These are phyloP conservation scores for Kodamaea lidongshanica DNA, from an alignment of 805 yeast species.

Conservation along the genomic window DNA sequence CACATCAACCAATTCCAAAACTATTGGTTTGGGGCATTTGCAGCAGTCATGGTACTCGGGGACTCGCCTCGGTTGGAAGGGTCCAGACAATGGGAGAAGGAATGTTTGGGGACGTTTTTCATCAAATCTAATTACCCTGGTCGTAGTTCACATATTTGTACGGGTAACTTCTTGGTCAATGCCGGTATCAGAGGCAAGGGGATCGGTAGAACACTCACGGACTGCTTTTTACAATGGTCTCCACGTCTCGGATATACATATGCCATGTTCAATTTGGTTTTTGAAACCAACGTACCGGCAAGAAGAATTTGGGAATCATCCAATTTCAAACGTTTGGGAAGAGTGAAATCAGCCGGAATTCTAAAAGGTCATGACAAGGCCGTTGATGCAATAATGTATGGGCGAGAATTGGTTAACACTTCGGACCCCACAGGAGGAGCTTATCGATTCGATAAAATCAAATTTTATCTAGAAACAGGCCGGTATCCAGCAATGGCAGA, in stretches of 20 bases:
- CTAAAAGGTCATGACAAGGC: conserved; percentile 78
- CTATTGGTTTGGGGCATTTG: conserved; percentile 84
- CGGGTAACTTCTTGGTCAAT: conserved; percentile 82
- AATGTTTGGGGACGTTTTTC: conserved; percentile 82
- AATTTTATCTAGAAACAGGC: conserved; percentile 74
- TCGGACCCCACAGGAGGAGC: conserved; percentile 46
- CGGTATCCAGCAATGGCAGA: conserved; percentile 78
- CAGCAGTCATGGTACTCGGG: conserved; percentile 76
- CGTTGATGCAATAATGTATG: conserved; percentile 82
- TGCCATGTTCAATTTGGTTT: conserved; percentile 76
- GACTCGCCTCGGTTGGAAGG: conserved; percentile 46
- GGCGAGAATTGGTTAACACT: conserved; percentile 62
- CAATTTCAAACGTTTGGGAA: conserved; percentile 72
- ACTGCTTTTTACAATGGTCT: conserved; percentile 87
- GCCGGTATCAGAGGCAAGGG: conserved; percentile 92
- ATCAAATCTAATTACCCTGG: conserved; percentile 91
- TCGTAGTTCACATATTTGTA: conserved; percentile 86
- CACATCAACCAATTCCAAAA: conserved; percentile 70
- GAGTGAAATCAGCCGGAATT: conserved; percentile 81
- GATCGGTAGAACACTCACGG: conserved; percentile 78
- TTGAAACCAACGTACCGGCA: conserved; percentile 82
- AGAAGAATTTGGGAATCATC: conserved; percentile 70
- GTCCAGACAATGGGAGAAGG: conserved; percentile 80
- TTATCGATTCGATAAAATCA: conserved; percentile 69
- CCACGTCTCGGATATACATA: conserved; percentile 83